Conservation (phyloP, 495 filamentous ascomycete genomes). For the Penicillium chermesinum region DNA sequence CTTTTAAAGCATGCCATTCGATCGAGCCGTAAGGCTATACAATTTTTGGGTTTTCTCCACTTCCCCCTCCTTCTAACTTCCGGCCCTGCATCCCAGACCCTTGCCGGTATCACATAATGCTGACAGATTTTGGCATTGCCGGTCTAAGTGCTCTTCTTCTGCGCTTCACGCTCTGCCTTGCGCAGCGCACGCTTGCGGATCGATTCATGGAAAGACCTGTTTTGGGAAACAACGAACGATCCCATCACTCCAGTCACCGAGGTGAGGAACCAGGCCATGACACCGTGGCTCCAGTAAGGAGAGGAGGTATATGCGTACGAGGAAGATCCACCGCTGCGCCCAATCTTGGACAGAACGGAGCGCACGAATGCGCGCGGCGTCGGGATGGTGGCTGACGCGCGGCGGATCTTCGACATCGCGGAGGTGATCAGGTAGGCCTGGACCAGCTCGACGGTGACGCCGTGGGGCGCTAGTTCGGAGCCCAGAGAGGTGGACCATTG, state of each 20-base stretch:
- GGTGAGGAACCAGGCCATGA: conserved; percentile 81
- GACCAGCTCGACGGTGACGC: conserved; percentile 79
- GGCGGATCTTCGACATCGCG: conserved; percentile 93
- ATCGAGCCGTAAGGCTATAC: neutral
- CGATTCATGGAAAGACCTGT: conserved; percentile 74
- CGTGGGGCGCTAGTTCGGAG: conserved; percentile 71
- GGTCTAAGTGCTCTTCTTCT: conserved; percentile 38
- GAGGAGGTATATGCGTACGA: conserved; percentile 75
- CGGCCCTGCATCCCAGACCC: neutral
- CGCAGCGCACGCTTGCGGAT: conserved; percentile 84
- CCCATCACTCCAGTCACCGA: conserved; percentile 64
- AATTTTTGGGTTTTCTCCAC: neutral
- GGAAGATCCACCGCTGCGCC: conserved; percentile 68
- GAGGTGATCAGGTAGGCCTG: conserved; percentile 88
- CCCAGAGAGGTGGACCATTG: conserved; percentile 89
- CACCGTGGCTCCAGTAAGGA: conserved; percentile 85
- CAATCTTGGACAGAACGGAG: conserved; percentile 74
- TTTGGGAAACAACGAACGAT: conserved; percentile 56
- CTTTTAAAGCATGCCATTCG: neutral
- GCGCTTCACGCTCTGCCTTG: conserved; percentile 76
- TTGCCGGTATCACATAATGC: conserved; percentile 1
- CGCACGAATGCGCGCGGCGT: conserved; percentile 77
- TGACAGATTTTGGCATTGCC: neutral
- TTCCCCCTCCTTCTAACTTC: neutral
- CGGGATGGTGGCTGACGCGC: conserved; percentile 69